Evolutionary conservation across 148 eudicot genomes (phyloP).

Genomic region (Cornus kousa): DNA sequence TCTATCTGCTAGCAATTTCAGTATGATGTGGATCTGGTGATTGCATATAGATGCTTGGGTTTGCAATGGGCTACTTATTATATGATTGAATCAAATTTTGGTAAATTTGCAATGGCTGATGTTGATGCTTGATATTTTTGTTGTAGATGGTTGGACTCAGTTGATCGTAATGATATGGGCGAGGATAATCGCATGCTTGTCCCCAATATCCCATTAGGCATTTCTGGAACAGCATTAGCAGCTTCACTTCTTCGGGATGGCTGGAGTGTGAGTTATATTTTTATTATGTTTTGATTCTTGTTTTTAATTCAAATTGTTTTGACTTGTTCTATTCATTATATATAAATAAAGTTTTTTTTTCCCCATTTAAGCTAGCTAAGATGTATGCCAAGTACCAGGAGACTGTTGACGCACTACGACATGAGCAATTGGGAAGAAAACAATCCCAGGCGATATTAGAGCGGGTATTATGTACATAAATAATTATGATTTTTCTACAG

Average conservation of each 20-base stretch:
- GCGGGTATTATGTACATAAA: slow-evolving; percentile 31
- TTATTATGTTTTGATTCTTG: neutral
- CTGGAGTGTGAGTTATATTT: slow-evolving; percentile 72
- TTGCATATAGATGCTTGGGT: neutral
- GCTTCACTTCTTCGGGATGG: slow-evolving; percentile 94
- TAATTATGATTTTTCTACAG: neutral
- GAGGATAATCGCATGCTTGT: slow-evolving; percentile 52
- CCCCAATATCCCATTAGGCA: slow-evolving; percentile 72
- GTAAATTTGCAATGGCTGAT: neutral
- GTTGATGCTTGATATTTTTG: neutral
- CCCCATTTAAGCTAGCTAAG: slow-evolving; percentile 55
- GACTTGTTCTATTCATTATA: neutral
- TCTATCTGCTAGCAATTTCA: too few relatives aligned
- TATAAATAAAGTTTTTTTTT: neutral
- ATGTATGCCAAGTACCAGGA: slow-evolving; percentile 95
- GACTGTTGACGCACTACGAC: slow-evolving; percentile 88
- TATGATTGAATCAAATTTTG: neutral
- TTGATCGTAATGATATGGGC: slow-evolving; percentile 20
- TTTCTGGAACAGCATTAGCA: slow-evolving; percentile 96
- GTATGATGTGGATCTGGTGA: neutral
- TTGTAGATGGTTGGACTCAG: slow-evolving; percentile 41
- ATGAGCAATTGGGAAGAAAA: slow-evolving; percentile 90
- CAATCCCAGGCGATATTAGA: slow-evolving; percentile 82
- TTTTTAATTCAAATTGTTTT: neutral
- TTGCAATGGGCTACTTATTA: neutral